phyloP scores from a whole-genome alignment of 805 yeast species.

The Blastobotrys attinorum region DNA sequence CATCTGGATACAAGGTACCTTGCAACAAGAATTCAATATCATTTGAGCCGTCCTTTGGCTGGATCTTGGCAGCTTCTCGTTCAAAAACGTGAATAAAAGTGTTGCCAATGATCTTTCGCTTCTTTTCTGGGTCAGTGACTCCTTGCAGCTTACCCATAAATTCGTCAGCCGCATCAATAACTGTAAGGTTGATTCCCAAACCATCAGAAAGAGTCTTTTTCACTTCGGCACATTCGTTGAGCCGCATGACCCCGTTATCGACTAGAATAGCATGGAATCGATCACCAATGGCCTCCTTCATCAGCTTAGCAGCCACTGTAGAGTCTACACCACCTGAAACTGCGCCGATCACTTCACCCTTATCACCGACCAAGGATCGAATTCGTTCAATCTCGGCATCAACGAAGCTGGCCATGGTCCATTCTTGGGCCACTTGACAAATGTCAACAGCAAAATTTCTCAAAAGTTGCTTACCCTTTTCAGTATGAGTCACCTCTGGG shows the following conservation, averaged over 20 bases:
- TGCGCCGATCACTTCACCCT: conserved; percentile 98
- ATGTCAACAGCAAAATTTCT: conserved; percentile 89
- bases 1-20: conserved; percentile 98
- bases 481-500: conserved; percentile 97
- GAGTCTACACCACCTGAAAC: conserved; percentile 99
- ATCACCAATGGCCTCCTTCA: conserved; percentile 97
- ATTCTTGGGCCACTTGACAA: conserved; percentile 79
- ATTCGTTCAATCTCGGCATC: conserved; percentile 95
- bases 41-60: conserved; percentile 71
- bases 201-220: conserved; percentile 87
- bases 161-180: conserved; percentile 88
- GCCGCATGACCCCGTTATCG: conserved; percentile 96
- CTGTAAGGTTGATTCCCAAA: conserved; percentile 88
- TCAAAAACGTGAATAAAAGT: conserved; percentile 96
- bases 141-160: conserved; percentile 83
- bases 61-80: conserved; percentile 86
- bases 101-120: conserved; percentile 97
- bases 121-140: conserved; percentile 96
- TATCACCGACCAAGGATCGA: conserved; percentile 85
- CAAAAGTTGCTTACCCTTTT: conserved; percentile 78
- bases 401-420: conserved; percentile 98
- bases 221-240: conserved; percentile 84
- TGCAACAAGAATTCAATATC: conserved; percentile 90
- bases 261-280: conserved; percentile 98
- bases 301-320: conserved; percentile 95